Percentiles rank a stretch among this genome's conserved stretches.
phyloP scores from a whole-genome alignment of 1,139 yeast genomes.

The Nakaseomyces kungkrabaensis region DNA sequence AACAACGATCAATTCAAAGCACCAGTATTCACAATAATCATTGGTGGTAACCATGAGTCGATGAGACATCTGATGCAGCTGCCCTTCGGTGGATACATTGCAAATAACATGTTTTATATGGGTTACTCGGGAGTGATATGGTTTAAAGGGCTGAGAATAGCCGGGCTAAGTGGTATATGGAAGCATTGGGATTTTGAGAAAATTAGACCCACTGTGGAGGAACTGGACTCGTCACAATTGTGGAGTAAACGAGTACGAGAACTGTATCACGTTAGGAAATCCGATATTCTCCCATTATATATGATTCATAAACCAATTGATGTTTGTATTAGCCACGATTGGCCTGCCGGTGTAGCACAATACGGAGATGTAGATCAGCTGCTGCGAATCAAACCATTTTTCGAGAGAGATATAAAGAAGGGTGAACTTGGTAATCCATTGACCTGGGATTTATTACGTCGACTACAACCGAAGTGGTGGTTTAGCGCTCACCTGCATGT shows the following conservation, averaged over 20 bases:
- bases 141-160: slow-evolving; percentile 64
- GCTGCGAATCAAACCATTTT: slow-evolving; percentile 53
- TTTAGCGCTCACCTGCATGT: slow-evolving; percentile 87
- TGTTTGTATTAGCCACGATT: slow-evolving; percentile 73
- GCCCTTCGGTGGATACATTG: slow-evolving; percentile 89
- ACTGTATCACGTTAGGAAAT: slow-evolving; percentile 63
- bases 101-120: slow-evolving; percentile 78
- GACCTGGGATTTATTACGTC: slow-evolving; percentile 44
- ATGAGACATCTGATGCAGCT: slow-evolving; percentile 67
- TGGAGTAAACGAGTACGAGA: slow-evolving; percentile 39
- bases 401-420: slow-evolving; percentile 49
- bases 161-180: slow-evolving; percentile 81
- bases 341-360: slow-evolving; percentile 79
- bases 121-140: slow-evolving; percentile 72
- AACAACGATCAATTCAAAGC: slow-evolving; percentile 45
- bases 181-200: slow-evolving; percentile 40
- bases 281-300: slow-evolving; percentile 49
- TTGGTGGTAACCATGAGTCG: slow-evolving; percentile 96
- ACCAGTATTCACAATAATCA: slow-evolving; percentile 63
- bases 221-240: slow-evolving; percentile 33
- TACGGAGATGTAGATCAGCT: slow-evolving; percentile 48
- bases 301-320: slow-evolving; percentile 28
- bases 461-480: slow-evolving; percentile 64
- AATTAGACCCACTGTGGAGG: slow-evolving; percentile 19
- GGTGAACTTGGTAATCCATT: slow-evolving; percentile 69